Evolutionary conservation across 768 basidiomycete species (phyloP).

Genomic region (Rubroboletus satanas): DNA sequence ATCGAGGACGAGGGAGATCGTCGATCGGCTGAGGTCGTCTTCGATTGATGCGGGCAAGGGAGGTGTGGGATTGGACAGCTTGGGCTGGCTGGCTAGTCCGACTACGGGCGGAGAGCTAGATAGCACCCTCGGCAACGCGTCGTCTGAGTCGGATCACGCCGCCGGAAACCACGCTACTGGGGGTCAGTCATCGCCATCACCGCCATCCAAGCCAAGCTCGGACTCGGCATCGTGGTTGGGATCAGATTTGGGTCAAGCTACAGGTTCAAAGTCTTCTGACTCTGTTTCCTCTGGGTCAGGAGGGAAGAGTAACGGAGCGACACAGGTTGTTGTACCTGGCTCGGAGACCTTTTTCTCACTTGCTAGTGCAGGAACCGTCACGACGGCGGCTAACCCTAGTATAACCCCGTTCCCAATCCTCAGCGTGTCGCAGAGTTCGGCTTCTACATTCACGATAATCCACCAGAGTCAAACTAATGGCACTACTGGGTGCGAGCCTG

Average conservation of each 20-base stretch:
- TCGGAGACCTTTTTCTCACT: not conserved
- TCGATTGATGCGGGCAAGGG: conserved; percentile 23
- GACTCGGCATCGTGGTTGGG: not conserved
- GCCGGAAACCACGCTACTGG: not conserved
- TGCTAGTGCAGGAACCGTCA: not conserved
- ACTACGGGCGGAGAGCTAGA: conserved; percentile 5
- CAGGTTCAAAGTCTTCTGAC: not conserved
- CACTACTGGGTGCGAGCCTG: not conserved
- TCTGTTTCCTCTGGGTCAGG: not conserved
- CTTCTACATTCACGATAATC: not conserved
- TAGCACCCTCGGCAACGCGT: not conserved
- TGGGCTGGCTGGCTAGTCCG: conserved; percentile 17
- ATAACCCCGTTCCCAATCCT: conserved; percentile 23
- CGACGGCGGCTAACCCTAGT: not conserved
- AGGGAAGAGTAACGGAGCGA: not conserved
- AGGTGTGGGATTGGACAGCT: not conserved
- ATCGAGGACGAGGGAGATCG: conserved; percentile 30
- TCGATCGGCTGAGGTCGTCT: conserved; percentile 25
- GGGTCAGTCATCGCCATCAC: not conserved
- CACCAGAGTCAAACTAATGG: not conserved
- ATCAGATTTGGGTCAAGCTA: not conserved
- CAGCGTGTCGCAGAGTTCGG: conserved; percentile 4
- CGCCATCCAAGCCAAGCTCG: not conserved
- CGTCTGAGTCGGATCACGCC: conserved; percentile 3
- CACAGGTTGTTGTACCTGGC: not conserved